Evolutionary conservation across 352 stramenopile genomes (phyloP).

Genomic region (Phytophthora tentaculata): DNA sequence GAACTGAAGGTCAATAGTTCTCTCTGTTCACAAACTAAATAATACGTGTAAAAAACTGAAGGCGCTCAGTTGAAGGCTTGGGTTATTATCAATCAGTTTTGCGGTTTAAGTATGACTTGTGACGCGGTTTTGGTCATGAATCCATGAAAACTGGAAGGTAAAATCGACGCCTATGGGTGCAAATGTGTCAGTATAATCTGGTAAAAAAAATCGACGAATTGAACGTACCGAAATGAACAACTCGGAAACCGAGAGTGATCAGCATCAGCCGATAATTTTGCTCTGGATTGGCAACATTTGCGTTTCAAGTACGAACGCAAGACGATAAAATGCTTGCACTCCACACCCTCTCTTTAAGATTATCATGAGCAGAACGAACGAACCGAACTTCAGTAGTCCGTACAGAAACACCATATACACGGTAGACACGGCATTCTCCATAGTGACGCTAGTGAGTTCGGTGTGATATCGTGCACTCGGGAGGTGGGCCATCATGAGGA

Average conservation of each 20-base stretch:
- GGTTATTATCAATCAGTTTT: too few relatives aligned
- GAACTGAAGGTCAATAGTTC: too few relatives aligned
- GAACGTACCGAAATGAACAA: conserved; percentile 36
- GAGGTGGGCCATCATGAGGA: conserved; percentile 35
- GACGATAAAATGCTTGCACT: conserved; percentile 33
- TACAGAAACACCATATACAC: conserved; percentile 36
- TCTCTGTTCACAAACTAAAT: too few relatives aligned
- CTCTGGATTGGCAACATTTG: conserved; percentile 35
- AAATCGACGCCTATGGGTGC: background rate
- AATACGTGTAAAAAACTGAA: too few relatives aligned
- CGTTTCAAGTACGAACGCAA: conserved; percentile 49
- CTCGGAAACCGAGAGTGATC: conserved; percentile 27
- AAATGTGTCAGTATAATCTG: background rate
- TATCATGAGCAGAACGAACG: conserved; percentile 25
- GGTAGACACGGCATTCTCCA: conserved; percentile 7
- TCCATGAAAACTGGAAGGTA: background rate
- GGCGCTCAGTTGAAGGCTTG: too few relatives aligned
- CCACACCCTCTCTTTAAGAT: conserved; percentile 25
- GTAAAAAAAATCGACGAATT: too few relatives aligned
- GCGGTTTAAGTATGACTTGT: too few relatives aligned
- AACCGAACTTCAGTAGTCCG: conserved; percentile 31
- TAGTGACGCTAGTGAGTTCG: conserved; percentile 24
- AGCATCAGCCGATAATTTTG: conserved; percentile 44
- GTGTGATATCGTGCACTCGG: conserved; percentile 43
- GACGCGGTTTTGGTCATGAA: background rate